Percentiles rank a stretch among this genome's conserved stretches.
Conservation (phyloP, 2,329 filamentous ascomycete species). For the Aureobasidium sp. region DNA sequence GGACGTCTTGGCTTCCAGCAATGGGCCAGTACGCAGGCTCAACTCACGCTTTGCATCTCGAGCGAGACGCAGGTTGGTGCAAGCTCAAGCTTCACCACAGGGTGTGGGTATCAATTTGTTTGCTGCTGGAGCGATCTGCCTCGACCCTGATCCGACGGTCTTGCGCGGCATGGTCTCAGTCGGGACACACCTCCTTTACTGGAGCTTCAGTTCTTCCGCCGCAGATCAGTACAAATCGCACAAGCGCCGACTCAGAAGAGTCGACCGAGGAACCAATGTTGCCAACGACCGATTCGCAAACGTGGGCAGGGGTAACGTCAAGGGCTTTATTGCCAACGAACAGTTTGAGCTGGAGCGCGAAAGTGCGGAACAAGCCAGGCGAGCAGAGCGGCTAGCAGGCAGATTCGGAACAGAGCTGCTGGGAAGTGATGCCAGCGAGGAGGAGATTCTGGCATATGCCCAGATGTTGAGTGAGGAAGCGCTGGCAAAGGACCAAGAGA, state of each 20-base stretch:
- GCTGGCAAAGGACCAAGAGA: slow-evolving; percentile 43
- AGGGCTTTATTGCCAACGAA: slow-evolving; percentile 82
- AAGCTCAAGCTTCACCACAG: slow-evolving; percentile 60
- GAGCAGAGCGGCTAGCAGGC: slow-evolving; percentile 63
- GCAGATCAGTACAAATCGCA: slow-evolving; percentile 66
- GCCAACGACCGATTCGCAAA: slow-evolving; percentile 52
- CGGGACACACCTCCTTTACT: slow-evolving; percentile 81
- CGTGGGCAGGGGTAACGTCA: slow-evolving; percentile 62
- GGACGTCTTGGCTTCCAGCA: slow-evolving; percentile 82
- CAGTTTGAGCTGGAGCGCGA: slow-evolving; percentile 71
- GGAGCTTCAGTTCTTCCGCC: slow-evolving; percentile 81
- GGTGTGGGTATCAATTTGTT: slow-evolving; percentile 69
- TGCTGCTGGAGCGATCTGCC: slow-evolving; percentile 72
- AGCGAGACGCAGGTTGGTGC: slow-evolving; percentile 66
- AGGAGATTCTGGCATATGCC: slow-evolving; percentile 57
- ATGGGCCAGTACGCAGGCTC: slow-evolving; percentile 73
- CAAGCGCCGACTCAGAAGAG: slow-evolving; percentile 71
- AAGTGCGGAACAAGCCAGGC: slow-evolving; percentile 57
- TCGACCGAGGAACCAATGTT: slow-evolving; percentile 56
- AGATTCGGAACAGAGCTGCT: slow-evolving; percentile 79
- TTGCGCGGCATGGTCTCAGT: slow-evolving; percentile 82
- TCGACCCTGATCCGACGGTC: slow-evolving; percentile 81
- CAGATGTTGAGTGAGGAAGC: slow-evolving; percentile 56
- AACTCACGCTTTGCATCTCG: slow-evolving; percentile 78
- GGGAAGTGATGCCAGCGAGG: slow-evolving; percentile 49